Base-by-base conservation (phyloP, 2,329 filamentous ascomycete species). In the Canariomyces notabilis region DNA sequence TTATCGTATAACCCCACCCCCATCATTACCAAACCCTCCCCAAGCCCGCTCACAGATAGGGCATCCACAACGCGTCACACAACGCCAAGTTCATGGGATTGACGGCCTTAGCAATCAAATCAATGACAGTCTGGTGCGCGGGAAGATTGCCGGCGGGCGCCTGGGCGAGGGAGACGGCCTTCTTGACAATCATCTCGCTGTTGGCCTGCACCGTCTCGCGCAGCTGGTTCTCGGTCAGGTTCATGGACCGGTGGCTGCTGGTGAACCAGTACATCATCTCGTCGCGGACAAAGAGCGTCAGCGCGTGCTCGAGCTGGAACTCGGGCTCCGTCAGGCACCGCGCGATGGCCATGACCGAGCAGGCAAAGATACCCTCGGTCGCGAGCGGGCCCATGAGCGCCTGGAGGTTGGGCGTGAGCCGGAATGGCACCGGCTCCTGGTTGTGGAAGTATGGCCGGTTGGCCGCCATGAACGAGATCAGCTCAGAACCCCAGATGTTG, bases 261-360 rank as follows among this genome's bases (percentile, higher is more conserved):
- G 87, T 94, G 58, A 90, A 90, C 93, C 93, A 98, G 70, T 90
- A 94, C 55, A 91, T 90, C 79, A 98, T 94, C 69, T 99, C 93
- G 61, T 99, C 93, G 6, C 93, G 82, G 52, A 99, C 93, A 65
- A 97, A 97, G 49, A 99, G 80, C 46, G 85, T 88, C 40, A 99
- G 78, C 50, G 94, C 89, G 66, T 96, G 90, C 64, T 95, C 93
- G n/a, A 98, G 79, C 66, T 97, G 90, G 59, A 81, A 79, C 62
- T 87, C 81, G 20, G 90, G 88, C 61, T 97, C 90, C 11, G 90
- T 94, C 51, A 98, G 76, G 67, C 89, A 95, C 37, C 93, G 82
- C 6, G 91, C 91, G 61, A 98, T 95, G 1, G 90, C 89, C 90
- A 98, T 96, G 58, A 99, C 79, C 1, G 89, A 85, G 59, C 87